A percentile compares a stretch with the other conserved stretches of the same genome.
These are phyloP conservation scores for Epichloe baconii DNA, from an alignment of 2,329 filamentous ascomycete genomes.

Conservation along the genomic window DNA sequence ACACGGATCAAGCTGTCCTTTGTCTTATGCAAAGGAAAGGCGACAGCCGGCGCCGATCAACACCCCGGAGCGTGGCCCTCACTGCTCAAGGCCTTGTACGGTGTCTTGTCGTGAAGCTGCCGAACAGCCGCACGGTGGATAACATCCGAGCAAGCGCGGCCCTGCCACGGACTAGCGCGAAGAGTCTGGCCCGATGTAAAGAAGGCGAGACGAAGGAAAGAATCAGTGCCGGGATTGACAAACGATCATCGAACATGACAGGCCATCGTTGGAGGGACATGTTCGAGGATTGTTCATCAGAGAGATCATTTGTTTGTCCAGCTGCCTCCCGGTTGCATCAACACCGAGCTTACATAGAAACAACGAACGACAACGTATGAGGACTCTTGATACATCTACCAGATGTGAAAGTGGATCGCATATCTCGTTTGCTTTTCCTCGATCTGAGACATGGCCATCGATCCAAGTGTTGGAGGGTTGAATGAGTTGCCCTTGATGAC, in stretches of 20 bases:
- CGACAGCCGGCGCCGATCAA: conserved; percentile 2
- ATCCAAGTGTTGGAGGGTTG: background rate
- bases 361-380: background rate
- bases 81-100: background rate
- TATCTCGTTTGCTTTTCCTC: background rate
- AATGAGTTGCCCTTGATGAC: background rate
- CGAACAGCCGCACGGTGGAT: background rate
- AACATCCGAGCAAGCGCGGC: background rate
- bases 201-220: background rate
- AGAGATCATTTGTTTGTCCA: background rate
- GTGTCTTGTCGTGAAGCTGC: background rate
- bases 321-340: background rate
- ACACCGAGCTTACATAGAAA: background rate
- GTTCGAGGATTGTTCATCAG: background rate
- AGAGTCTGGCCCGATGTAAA: background rate
- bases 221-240: background rate
- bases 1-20: background rate
- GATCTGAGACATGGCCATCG: background rate
- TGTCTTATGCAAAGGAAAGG: background rate
- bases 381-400: background rate
- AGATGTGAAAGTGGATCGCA: background rate
- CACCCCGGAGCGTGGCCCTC: background rate
- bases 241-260: background rate
- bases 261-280: background rate
- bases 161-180: background rate